Conservation (phyloP, 768 basidiomycete species). For the Tylopilus intermedius region DNA sequence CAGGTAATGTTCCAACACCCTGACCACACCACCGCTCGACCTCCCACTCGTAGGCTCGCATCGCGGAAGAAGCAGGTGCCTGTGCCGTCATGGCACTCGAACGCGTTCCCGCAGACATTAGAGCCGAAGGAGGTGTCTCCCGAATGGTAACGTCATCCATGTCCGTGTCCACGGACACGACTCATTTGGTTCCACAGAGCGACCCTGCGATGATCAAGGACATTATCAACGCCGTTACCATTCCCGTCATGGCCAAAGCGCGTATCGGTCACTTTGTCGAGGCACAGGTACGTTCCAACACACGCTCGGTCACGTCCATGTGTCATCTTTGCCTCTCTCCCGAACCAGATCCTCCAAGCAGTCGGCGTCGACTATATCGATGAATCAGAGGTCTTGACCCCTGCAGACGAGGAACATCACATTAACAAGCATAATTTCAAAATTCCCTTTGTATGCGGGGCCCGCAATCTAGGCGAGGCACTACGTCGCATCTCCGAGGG, state of each 20-base stretch:
- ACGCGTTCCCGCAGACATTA: slow-evolving; percentile 92
- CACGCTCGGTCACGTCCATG: no score
- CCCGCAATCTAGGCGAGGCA: slow-evolving; percentile 92
- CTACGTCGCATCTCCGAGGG: slow-evolving; percentile 95
- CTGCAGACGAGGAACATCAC: slow-evolving; percentile 93
- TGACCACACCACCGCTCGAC: background rate
- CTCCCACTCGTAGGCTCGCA: slow-evolving; percentile 61
- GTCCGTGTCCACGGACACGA: background rate
- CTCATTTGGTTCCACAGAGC: slow-evolving; percentile 44
- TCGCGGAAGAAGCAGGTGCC: slow-evolving; percentile 96
- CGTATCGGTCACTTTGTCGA: slow-evolving; percentile 98
- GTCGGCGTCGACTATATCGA: slow-evolving; percentile 97
- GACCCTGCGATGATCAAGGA: slow-evolving; percentile 96
- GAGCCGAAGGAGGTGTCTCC: slow-evolving; percentile 87
- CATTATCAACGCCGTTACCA: slow-evolving; percentile 91
- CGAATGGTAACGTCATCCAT: slow-evolving; percentile 69
- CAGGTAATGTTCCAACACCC: slow-evolving; percentile 33
- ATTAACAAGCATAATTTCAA: slow-evolving; percentile 97
- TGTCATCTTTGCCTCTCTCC: background rate
- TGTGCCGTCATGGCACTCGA: slow-evolving; percentile 98
- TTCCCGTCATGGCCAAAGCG: slow-evolving; percentile 95
- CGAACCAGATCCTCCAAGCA: slow-evolving; percentile 76
- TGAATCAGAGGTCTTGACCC: slow-evolving; percentile 91
- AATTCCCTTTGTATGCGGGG: slow-evolving; percentile 94
- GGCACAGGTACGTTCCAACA: slow-evolving; percentile 59